Evolutionary conservation across 345 rosid species (phyloP), one percentile per base, ranked within the genome.

Genomic region (Murraya koenigii): DNA sequence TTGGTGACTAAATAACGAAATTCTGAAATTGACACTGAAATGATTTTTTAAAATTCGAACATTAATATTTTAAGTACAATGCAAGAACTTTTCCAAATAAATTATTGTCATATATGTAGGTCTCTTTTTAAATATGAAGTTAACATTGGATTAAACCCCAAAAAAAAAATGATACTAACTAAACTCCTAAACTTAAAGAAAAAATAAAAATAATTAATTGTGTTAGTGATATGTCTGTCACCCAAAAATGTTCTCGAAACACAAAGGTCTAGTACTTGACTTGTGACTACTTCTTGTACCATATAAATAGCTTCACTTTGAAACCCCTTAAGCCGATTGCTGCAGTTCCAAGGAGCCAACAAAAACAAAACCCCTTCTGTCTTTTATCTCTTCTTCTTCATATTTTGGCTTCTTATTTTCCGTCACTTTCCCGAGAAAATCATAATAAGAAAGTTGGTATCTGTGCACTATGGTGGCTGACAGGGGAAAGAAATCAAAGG

Each of bases 401-500:
- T 11, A n/a, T 15, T 25, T 11, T 33, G 63, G 39, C 75, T 10
- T 26, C 75, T 38, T 35, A 8, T 54, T 54, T 72, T 66, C 61
- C 70, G 0, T 14, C 64, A 39, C 35, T 78, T 71, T 64, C 72
- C 56, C 63, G 7, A 60, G 70, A 72, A 67, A 81, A 58, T 58
- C 65, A 35, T 4, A 23, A n/a, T 10, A 14, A 32, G 38, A 26
- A 23, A n/a, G 71, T 66, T 39, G 6, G 66, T 44, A 44, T 65
- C 56, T 15, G 38, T 26, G 52, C 71, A 59, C 49, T 33, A 79
- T 79, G 78, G 80, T 66, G 36, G 71, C 71, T 35, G 86, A 80
- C 69, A 83, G 78, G 73, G 83, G 83, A 20, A 83, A 83, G 81
- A 83, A 83, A 80, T 63, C 75, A 1, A 83, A 77, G 81, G 76